Base-by-base conservation (phyloP, 1,284 basidiomycete genomes). In the Volvariella volvacea region DNA sequence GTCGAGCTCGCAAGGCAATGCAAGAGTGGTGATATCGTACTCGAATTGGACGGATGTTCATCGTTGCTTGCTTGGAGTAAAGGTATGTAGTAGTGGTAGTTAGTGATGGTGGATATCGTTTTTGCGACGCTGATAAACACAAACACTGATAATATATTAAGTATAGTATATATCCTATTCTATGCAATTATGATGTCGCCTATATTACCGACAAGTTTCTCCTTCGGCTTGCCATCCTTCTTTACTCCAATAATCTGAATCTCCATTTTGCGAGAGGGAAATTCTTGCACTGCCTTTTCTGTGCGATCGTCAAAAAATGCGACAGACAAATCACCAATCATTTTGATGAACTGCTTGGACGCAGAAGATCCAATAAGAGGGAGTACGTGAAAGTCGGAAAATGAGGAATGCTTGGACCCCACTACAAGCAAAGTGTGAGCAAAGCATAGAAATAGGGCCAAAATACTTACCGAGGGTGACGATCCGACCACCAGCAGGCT, bases 11-110 rank as follows among this genome's bases (percentile, higher is more conserved):
- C 33, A n/a, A 39, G 22, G 15, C 14, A 22, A 17, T 25, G n/a
- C n/a, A n/a, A 16, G 32, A 39, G 42, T 20, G 49, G 42, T 12
- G 38, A 36, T 44, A 17, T 22, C 72, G 45, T 64, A 82, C 80
- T 61, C 68, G 65, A 43, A 76, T 73, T 42, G 64, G 62, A 9
- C 82, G 73, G 39, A 85, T 68, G 54, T 78, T 83, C 72, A 83
- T 82, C 45, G 52, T 59, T 28, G 25, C 25, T 28, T 28, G n/a
- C n/a, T n/a, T n/a, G n/a, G n/a, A n/a, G n/a, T n/a, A n/a, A n/a
- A n/a, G n/a, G n/a, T n/a, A n/a, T n/a, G n/a, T 39, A 37, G 44
- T 16, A 28, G 21, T 15, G 22, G 32, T n/a, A n/a, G n/a, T n/a
- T n/a, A n/a, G n/a, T n/a, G n/a, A n/a, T n/a, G n/a, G n/a, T n/a